A percentile compares a stretch with the other conserved stretches of the same genome.
phyloP scores from a whole-genome alignment of 345 rosid species.

The Combretum micranthum region DNA sequence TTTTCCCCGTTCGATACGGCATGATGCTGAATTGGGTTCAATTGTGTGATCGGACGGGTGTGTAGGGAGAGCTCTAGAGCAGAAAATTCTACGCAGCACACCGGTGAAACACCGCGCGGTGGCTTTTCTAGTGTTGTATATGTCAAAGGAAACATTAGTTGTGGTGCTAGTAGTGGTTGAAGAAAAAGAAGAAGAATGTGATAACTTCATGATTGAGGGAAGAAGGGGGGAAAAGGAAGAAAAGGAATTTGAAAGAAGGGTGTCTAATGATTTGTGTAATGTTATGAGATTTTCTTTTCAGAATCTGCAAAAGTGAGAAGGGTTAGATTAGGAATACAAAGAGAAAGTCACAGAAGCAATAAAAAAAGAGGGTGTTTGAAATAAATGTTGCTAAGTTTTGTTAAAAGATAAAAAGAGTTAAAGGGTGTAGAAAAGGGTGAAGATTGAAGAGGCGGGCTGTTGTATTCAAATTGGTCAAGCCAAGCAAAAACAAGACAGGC shows the following conservation, averaged over 20 bases:
- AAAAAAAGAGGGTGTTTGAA: no score
- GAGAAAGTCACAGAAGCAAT: neutral
- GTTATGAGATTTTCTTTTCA: slow-evolving; percentile 10
- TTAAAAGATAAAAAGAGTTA: neutral
- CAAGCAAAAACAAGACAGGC: no score
- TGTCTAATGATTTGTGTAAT: slow-evolving; percentile 1
- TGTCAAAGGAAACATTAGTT: slow-evolving; percentile 17
- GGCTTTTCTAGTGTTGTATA: slow-evolving; percentile 26
- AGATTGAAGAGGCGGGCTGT: slow-evolving; percentile 50
- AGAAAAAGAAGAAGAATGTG: slow-evolving; percentile 35
- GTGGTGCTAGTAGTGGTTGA: slow-evolving; percentile 24
- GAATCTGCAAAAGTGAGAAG: slow-evolving; percentile 12
- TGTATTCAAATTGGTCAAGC: slow-evolving; percentile 38
- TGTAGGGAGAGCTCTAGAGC: slow-evolving; percentile 44
- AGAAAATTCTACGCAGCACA: slow-evolving; percentile 47
- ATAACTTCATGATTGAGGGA: slow-evolving; percentile 26
- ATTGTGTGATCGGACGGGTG: slow-evolving; percentile 48
- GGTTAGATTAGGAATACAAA: neutral
- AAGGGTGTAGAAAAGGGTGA: slow-evolving; percentile 8
- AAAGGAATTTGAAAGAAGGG: neutral
- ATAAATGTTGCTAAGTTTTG: neutral
- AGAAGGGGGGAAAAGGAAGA: neutral
- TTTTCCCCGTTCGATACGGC: neutral
- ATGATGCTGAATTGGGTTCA: slow-evolving; percentile 19
- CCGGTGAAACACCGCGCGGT: slow-evolving; percentile 40